Conservation (phyloP, 116 monocot species). For the Posidonia oceanica region DNA sequence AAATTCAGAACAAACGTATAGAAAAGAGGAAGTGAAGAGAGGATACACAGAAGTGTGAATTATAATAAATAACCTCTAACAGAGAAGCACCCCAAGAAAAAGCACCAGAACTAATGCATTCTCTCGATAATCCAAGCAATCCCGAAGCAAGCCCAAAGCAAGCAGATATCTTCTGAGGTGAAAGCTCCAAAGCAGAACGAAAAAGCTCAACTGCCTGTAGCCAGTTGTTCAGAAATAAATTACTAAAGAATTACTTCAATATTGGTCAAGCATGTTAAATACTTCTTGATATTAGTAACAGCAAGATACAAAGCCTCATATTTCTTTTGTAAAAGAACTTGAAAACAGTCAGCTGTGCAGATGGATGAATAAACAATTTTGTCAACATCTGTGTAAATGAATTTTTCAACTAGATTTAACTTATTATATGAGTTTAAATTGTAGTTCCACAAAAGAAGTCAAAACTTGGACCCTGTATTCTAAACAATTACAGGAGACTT, state of each 20-base stretch:
- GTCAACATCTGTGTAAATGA: too few relatives aligned
- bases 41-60: neutral
- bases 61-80: constrained; percentile 44
- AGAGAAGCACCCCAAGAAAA: constrained; percentile 73
- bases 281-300: too few relatives aligned
- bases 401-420: too few relatives aligned
- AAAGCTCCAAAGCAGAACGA: constrained; percentile 40
- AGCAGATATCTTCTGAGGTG: constrained; percentile 66
- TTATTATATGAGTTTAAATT: too few relatives aligned
- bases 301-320: too few relatives aligned
- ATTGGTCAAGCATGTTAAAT: neutral
- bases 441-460: too few relatives aligned
- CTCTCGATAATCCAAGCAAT: constrained; percentile 66
- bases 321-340: too few relatives aligned
- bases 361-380: too few relatives aligned
- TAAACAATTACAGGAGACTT: too few relatives aligned
- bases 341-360: too few relatives aligned
- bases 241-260: neutral
- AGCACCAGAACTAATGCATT: constrained; percentile 65
- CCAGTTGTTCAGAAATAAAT: neutral
- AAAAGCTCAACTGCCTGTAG: constrained; percentile 80
- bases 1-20: neutral
- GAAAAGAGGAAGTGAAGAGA: neutral
- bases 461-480: too few relatives aligned
- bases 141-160: constrained; percentile 87